These are phyloP conservation scores for Arctium minus DNA, from an alignment of 129 eudicot species.

Conservation along the genomic window DNA sequence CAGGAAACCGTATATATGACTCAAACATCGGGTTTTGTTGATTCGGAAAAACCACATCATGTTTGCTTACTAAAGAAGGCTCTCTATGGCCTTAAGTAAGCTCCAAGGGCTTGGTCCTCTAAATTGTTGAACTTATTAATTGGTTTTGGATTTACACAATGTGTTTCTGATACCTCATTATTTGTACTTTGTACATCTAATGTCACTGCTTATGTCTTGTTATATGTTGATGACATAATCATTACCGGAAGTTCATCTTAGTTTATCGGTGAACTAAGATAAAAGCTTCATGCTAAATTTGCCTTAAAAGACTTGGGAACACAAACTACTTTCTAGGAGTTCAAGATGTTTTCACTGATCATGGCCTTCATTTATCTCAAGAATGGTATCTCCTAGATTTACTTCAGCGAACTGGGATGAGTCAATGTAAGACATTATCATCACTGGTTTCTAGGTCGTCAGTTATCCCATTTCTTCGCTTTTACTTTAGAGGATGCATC, in stretches of 20 bases:
- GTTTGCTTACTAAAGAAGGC: too few species aligned
- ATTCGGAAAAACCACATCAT: too few species aligned
- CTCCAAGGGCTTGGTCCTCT: neutral
- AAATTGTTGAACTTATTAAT: neutral
- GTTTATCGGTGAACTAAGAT: neutral
- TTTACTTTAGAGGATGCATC: too few species aligned
- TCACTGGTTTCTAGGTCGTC: too few species aligned
- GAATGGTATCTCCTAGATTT: neutral
- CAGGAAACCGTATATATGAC: too few species aligned
- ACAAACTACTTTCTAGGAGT: neutral
- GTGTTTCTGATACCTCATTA: neutral
- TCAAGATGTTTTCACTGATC: neutral
- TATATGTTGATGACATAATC: neutral
- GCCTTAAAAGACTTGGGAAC: neutral
- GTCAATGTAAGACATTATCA: too few species aligned
- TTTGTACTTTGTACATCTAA: neutral
- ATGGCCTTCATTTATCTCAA: neutral
- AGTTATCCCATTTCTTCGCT: too few species aligned
- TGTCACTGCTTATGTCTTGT: neutral
- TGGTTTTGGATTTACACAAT: neutral
- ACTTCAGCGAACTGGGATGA: too few species aligned
- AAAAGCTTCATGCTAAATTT: neutral
- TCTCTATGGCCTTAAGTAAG: too few species aligned
- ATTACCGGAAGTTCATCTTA: neutral
- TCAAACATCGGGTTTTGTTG: too few species aligned